phyloP scores from a whole-genome alignment of 179 eudicot species.

The Pouteria campechiana region DNA sequence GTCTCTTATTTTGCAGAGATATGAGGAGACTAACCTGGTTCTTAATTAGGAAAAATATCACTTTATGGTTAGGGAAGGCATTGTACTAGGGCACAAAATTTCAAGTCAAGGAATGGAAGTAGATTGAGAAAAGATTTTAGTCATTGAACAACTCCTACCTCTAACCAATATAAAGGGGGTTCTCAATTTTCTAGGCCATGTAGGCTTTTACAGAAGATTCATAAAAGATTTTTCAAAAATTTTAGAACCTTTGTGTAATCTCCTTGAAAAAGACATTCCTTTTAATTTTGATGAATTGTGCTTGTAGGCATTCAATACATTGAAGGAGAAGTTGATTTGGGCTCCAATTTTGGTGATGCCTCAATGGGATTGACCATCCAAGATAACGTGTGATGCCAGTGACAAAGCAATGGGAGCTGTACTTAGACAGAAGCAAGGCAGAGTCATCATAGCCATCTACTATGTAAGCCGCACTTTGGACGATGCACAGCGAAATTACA shows the following conservation, averaged over 20 bases:
- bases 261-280: background rate
- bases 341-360: background rate
- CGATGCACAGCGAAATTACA: conserved; percentile 1
- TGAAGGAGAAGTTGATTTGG: background rate
- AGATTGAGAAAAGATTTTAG: background rate
- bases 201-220: conserved; percentile 4
- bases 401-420: background rate
- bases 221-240: conserved; percentile 4
- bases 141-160: background rate
- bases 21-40: too few species aligned
- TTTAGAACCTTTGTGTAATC: background rate
- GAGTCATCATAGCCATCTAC: background rate
- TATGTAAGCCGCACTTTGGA: background rate
- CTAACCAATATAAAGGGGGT: conserved; percentile 3
- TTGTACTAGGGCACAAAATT: too few species aligned
- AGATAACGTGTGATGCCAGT: background rate
- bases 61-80: too few species aligned
- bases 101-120: too few species aligned
- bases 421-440: conserved; percentile 1
- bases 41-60: too few species aligned
- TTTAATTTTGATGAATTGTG: conserved; percentile 2
- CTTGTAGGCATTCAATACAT: background rate
- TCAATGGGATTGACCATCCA: background rate
- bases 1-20: too few species aligned
- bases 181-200: conserved; percentile 1